Evolutionary conservation across 768 basidiomycete species (phyloP).

Genomic region (Boletellus ananiceps): DNA sequence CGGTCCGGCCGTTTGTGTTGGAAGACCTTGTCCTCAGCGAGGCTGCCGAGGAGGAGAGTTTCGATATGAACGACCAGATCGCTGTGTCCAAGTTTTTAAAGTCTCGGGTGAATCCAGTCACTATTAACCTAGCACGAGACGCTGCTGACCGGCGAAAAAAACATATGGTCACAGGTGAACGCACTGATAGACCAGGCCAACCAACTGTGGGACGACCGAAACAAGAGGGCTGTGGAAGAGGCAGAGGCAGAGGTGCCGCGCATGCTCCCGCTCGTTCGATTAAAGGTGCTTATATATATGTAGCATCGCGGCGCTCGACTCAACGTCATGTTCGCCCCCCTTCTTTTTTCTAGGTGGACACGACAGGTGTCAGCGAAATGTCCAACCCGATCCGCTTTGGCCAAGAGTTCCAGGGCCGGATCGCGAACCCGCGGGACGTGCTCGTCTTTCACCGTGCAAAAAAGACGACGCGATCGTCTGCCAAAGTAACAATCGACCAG

Average conservation of each 20-base stretch:
- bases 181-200: slow-evolving; percentile 76
- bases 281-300: slow-evolving; percentile 52
- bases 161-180: slow-evolving; percentile 51
- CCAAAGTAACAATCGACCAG: slow-evolving; percentile 66
- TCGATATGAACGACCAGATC: slow-evolving; percentile 78
- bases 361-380: slow-evolving; percentile 84
- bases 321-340: no score
- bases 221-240: slow-evolving; percentile 44
- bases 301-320: not conserved
- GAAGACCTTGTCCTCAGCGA: slow-evolving; percentile 76
- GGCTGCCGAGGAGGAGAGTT: slow-evolving; percentile 68
- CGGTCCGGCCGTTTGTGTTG: slow-evolving; percentile 91
- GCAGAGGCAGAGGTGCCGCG: slow-evolving; percentile 57
- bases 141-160: slow-evolving; percentile 1
- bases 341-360: slow-evolving; percentile 60
- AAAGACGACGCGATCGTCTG: slow-evolving; percentile 34
- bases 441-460: slow-evolving; percentile 87
- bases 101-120: slow-evolving; percentile 44
- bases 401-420: slow-evolving; percentile 83
- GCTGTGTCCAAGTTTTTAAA: slow-evolving; percentile 80
- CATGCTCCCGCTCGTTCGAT: slow-evolving; percentile 84
- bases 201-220: slow-evolving; percentile 23
- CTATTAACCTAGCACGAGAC: not conserved
- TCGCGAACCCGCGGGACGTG: slow-evolving; percentile 94
- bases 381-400: slow-evolving; percentile 97